phyloP scores from a whole-genome alignment of 139 green algal species.

The Tetradesmus lagerheimii region DNA sequence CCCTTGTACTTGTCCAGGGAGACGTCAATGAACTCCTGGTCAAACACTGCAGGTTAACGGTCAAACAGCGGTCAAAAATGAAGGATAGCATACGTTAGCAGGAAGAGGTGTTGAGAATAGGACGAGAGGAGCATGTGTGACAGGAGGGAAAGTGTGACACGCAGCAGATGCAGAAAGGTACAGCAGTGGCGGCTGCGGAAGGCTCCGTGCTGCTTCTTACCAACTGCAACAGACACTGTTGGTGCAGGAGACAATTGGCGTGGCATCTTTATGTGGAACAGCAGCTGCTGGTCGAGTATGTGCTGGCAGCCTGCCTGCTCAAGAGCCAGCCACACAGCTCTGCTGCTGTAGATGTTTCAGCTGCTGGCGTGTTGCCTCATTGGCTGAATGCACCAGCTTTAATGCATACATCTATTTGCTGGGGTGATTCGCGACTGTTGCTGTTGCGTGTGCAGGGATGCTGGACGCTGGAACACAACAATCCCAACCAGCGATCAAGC shows the following conservation, averaged over 20 bases:
- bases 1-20: conserved; percentile 92
- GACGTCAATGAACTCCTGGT: conserved; percentile 93
- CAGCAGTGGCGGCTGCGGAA: too few species aligned
- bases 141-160: too few species aligned
- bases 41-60: conserved; percentile 13
- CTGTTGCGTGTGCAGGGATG: neutral
- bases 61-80: too few species aligned
- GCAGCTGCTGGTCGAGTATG: neutral
- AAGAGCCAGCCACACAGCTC: neutral
- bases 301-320: neutral
- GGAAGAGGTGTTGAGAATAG: too few species aligned
- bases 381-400: neutral
- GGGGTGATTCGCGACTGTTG: neutral
- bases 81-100: too few species aligned
- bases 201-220: too few species aligned
- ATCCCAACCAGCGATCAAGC: neutral
- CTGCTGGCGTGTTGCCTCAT: neutral
- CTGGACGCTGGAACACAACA: neutral
- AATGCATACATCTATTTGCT: neutral
- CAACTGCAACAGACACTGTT: too few species aligned
- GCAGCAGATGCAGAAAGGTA: too few species aligned
- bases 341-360: neutral
- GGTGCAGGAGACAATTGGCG: too few species aligned
- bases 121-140: too few species aligned
- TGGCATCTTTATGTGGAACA: too few species aligned